phyloP scores from a whole-genome alignment of 257 asterid genomes.

The Solanum chaucha region DNA sequence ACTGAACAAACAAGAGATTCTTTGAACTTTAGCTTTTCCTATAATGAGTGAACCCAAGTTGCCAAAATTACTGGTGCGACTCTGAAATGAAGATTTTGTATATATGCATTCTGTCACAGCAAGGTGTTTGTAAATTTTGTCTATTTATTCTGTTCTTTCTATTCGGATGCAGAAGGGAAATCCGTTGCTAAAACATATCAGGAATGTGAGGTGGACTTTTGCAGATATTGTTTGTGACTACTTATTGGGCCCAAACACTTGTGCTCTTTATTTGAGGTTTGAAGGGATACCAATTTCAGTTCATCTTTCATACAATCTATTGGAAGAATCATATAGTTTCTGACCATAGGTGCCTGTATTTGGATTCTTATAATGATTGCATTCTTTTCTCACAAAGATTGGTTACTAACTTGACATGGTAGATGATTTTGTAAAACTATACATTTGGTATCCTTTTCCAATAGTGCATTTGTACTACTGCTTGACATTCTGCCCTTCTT shows the following conservation, averaged over 20 bases:
- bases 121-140: not conserved
- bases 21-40: too few species aligned
- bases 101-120: not conserved
- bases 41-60: too few species aligned
- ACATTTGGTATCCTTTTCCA: not conserved
- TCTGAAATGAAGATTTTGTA: not conserved
- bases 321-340: not conserved
- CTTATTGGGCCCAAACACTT: slow-evolving; percentile 4
- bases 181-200: slow-evolving; percentile 83
- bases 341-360: not conserved
- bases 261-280: slow-evolving; percentile 90
- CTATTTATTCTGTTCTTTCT: not conserved
- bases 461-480: not conserved
- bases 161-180: slow-evolving; percentile 73
- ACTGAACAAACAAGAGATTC: too few species aligned
- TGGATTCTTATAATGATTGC: too few species aligned
- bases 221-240: too few species aligned
- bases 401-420: not conserved
- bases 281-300: not conserved
- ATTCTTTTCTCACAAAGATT: too few species aligned
- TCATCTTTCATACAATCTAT: not conserved
- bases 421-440: not conserved
- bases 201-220: slow-evolving; percentile 81
- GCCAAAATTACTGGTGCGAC: too few species aligned
- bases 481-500: not conserved